These are phyloP conservation scores for Paspalum vaginatum DNA, from an alignment of 176 grass and related monocot genomes.

Conservation along the genomic window DNA sequence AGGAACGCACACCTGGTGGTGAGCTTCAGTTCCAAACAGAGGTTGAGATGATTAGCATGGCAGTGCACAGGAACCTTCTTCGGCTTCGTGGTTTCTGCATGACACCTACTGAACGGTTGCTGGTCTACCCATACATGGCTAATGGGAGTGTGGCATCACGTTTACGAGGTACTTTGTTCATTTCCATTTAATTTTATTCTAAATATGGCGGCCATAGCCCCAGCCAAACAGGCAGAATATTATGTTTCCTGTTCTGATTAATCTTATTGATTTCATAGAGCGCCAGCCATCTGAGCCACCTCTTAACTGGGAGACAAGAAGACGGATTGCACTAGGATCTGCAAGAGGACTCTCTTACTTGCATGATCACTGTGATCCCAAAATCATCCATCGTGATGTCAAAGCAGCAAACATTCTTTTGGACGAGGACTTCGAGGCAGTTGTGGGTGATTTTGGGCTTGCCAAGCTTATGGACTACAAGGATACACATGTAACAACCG, in stretches of 20 bases:
- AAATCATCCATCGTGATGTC: constrained; percentile 70
- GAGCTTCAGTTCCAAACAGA: constrained; percentile 76
- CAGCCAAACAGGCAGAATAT: constrained; percentile 27
- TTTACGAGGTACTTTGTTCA: constrained; percentile 63
- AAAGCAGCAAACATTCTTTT: constrained; percentile 70
- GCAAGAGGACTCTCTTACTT: constrained; percentile 72
- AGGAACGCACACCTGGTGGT: constrained; percentile 65
- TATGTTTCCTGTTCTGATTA: constrained; percentile 37
- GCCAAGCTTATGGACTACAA: constrained; percentile 73
- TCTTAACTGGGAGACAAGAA: constrained; percentile 57
- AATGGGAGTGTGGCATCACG: constrained; percentile 77
- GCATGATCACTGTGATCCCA: constrained; percentile 67
- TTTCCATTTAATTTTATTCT: neutral
- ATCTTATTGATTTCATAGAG: constrained; percentile 47
- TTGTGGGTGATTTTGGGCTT: constrained; percentile 69
- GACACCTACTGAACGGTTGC: constrained; percentile 66
- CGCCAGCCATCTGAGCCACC: constrained; percentile 50
- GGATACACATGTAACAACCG: constrained; percentile 61
- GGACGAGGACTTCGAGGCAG: constrained; percentile 63
- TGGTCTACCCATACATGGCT: constrained; percentile 85
- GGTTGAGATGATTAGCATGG: constrained; percentile 76
- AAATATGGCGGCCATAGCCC: neutral
- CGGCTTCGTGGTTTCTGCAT: constrained; percentile 76
- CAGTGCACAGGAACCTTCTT: constrained; percentile 69
- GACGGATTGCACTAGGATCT: constrained; percentile 58